Conservation (phyloP, 129 eudicot species). For the Silybum marianum region DNA sequence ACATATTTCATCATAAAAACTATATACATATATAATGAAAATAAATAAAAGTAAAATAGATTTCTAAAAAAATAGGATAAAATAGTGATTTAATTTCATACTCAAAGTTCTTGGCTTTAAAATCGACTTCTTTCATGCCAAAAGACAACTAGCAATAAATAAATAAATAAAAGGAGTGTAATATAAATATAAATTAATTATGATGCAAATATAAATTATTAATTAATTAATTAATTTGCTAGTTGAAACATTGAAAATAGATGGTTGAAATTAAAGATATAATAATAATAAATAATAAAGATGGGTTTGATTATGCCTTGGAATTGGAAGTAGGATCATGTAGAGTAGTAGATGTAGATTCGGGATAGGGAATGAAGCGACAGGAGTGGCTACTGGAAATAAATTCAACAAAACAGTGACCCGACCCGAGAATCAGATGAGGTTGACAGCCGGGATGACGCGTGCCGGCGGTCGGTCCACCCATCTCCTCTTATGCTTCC, state of each 20-base stretch:
- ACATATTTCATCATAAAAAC: background rate
- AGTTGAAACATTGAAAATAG: background rate
- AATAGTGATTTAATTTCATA: too few relatives aligned
- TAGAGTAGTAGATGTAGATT: too few relatives aligned
- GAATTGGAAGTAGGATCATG: background rate
- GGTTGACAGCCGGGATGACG: background rate
- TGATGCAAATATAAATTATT: background rate
- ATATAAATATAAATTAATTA: too few relatives aligned
- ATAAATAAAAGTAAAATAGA: background rate
- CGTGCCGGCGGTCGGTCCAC: constrained; percentile 2
- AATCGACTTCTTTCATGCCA: background rate
- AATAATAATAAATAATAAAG: too few relatives aligned
- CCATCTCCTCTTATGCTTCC: background rate
- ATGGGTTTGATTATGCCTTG: background rate
- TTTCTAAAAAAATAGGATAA: background rate
- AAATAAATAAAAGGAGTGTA: too few relatives aligned
- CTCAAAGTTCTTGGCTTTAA: background rate
- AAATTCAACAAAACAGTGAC: background rate
- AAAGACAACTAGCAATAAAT: background rate
- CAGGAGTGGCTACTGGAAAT: background rate
- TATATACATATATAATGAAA: background rate
- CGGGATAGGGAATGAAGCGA: background rate
- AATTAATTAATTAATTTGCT: background rate
- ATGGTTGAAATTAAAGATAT: too few relatives aligned
- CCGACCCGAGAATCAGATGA: constrained; percentile 18